These are phyloP conservation scores for Apiospora phragmitis DNA, from an alignment of 2,329 filamentous ascomycete genomes.

Conservation along the genomic window DNA sequence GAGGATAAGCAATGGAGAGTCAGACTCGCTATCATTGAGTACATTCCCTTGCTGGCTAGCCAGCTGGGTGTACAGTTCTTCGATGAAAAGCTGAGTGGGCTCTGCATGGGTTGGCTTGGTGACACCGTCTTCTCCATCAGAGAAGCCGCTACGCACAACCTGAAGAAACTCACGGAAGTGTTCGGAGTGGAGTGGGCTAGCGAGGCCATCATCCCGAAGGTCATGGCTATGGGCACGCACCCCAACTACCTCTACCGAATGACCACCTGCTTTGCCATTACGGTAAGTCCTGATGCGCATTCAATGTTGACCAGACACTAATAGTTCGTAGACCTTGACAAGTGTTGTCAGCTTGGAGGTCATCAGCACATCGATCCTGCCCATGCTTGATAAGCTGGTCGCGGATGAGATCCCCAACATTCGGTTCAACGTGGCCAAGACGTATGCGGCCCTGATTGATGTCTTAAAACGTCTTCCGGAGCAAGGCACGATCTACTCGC, in stretches of 20 bases:
- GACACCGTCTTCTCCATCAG: conserved; percentile 99
- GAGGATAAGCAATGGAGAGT: conserved; percentile 99
- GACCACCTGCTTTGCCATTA: conserved; percentile 99
- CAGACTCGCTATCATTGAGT: conserved; percentile 96
- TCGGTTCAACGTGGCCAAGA: conserved; percentile 99
- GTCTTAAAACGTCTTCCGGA: conserved; percentile 91
- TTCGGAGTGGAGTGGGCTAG: conserved; percentile 98
- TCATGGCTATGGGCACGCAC: conserved; percentile 97
- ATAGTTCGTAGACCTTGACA: conserved; percentile 72
- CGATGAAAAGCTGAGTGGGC: conserved; percentile 89
- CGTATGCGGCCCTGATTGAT: conserved; percentile 85
- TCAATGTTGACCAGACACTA: conserved; percentile 14
- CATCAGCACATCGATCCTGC: conserved; percentile 88
- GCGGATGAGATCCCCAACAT: conserved; percentile 97
- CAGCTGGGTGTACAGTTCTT: conserved; percentile 98
- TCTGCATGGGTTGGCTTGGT: conserved; percentile 98
- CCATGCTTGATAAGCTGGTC: conserved; percentile 93
- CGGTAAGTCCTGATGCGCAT: conserved; percentile 63
- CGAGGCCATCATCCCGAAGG: conserved; percentile 96
- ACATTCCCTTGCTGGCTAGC: conserved; percentile 92
- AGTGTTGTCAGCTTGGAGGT: conserved; percentile 91
- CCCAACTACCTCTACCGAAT: conserved; percentile 99
- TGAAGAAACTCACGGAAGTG: conserved; percentile 98
- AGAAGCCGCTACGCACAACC: conserved; percentile 93
- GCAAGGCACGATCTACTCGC: conserved; percentile 78